Percentiles rank a stretch among this genome's conserved stretches.
Evolutionary conservation across 805 yeast species (phyloP).

Genomic region (Candida nitratophila): DNA sequence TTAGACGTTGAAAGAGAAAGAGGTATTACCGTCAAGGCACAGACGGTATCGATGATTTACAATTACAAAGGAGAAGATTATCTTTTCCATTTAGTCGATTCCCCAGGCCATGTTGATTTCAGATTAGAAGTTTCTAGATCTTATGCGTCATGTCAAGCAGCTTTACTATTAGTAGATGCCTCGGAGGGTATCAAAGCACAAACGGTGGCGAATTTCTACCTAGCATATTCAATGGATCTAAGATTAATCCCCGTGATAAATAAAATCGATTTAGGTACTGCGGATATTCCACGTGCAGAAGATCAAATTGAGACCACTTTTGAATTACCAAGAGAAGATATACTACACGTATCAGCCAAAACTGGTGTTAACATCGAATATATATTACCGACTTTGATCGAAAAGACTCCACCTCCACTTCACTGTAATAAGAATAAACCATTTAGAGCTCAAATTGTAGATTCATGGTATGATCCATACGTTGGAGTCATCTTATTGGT

Average conservation of each 20-base stretch:
- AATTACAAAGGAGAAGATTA: slow-evolving; percentile 63
- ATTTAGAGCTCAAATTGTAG: slow-evolving; percentile 76
- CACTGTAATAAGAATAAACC: slow-evolving; percentile 46
- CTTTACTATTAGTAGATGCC: slow-evolving; percentile 84
- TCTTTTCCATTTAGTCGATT: slow-evolving; percentile 84
- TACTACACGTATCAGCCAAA: slow-evolving; percentile 85
- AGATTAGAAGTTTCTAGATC: slow-evolving; percentile 89
- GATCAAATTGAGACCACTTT: slow-evolving; percentile 83
- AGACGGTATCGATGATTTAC: slow-evolving; percentile 91
- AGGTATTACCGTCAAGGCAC: slow-evolving; percentile 96
- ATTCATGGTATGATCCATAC: slow-evolving; percentile 94
- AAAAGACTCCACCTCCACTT: slow-evolving; percentile 76
- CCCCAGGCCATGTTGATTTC: slow-evolving; percentile 98
- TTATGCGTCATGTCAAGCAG: slow-evolving; percentile 95
- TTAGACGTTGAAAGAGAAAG: slow-evolving; percentile 93
- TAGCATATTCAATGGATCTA: slow-evolving; percentile 81
- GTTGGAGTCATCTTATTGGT: slow-evolving; percentile 86
- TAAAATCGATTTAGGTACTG: slow-evolving; percentile 84
- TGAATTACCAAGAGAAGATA: slow-evolving; percentile 67
- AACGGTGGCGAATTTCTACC: slow-evolving; percentile 92
- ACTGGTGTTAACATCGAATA: slow-evolving; percentile 75
- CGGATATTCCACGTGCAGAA: slow-evolving; percentile 72
- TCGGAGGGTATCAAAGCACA: slow-evolving; percentile 97
- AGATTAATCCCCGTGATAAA: slow-evolving; percentile 83
- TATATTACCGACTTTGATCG: slow-evolving; percentile 76